Conservation (phyloP, 345 rosid species). For the Ceriops tagal region DNA sequence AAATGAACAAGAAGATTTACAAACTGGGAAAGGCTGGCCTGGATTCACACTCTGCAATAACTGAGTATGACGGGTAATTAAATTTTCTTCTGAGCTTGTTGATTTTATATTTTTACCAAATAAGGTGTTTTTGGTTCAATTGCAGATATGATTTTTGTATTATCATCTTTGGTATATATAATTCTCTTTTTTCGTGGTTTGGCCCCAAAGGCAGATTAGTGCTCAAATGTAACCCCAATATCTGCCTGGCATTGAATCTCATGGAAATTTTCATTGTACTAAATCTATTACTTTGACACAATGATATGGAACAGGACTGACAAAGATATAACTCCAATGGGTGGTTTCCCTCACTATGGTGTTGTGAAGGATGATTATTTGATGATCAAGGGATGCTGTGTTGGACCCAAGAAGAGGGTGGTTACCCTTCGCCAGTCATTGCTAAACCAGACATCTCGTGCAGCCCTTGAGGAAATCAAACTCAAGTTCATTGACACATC, state of each 20-base stretch:
- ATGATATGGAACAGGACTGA: conserved; percentile 50
- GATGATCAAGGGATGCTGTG: conserved; percentile 82
- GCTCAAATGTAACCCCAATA: too few relatives aligned
- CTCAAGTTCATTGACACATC: conserved; percentile 77
- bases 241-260: too few relatives aligned
- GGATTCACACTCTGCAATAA: conserved; percentile 60
- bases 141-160: too few relatives aligned
- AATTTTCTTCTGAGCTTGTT: neutral
- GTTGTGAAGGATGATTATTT: conserved; percentile 68
- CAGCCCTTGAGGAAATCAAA: conserved; percentile 63
- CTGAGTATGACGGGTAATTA: conserved; percentile 72
- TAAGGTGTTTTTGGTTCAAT: too few relatives aligned
- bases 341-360: conserved; percentile 87
- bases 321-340: conserved; percentile 73
- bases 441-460: conserved; percentile 66
- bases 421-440: conserved; percentile 69
- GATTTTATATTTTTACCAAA: neutral
- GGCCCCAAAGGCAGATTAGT: too few relatives aligned
- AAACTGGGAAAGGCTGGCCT: conserved; percentile 62
- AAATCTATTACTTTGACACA: neutral
- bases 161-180: too few relatives aligned
- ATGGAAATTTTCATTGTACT: neutral
- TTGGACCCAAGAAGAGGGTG: conserved; percentile 89
- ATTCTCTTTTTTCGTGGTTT: too few relatives aligned
- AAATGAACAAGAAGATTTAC: conserved; percentile 84